Evolutionary conservation across 192 early-diverging fungal species (phyloP), one percentile per base, ranked within the genome.

Genomic region (Coemansia sp.): DNA sequence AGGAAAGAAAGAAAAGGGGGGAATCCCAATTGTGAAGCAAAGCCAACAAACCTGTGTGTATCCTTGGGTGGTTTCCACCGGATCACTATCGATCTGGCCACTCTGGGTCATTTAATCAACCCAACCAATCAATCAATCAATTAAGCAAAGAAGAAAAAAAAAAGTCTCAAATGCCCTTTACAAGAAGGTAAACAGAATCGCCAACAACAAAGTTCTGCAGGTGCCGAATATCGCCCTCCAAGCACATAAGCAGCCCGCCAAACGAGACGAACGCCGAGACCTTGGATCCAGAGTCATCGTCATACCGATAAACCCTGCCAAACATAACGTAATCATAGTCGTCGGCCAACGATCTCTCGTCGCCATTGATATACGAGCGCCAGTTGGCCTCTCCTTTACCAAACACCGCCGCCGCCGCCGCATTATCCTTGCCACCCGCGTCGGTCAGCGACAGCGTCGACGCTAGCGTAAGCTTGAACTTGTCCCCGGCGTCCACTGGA

Each of bases 241-340:
- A 70, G 67, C 89, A 90, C 91, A 98, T 92, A 66, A 96, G 85
- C 68, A 98, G 79, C 2, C 96, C 97, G 63, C 95, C 97, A 77
- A 89, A 96, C 22, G 94, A 98, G 41, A 91, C 85, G 69, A 91
- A 96, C 14, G 97, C 90, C 49, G 93, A 88, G 19, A 85, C 79
- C 77, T 89, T 90, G 10, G 88, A 75, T 5, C 87, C 85, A 49
- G 84, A 85, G 37, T 86, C 82, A 64, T 99, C 95, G 59, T 98
- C 95, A 70, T 91, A 98, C 76, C 94, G 89, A 85, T 95, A 99
- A 19, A 96, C 92, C 74, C 95, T 94, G 54, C 97, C 97, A 79
- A 91, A 94, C 95, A 97, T 98, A 20, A 99, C 96, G 76, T 99
- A 99, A 44, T 99, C 96, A 77, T 93, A 99, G 42, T 97, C 93